Percentiles rank a stretch among this genome's conserved stretches.
Conservation (phyloP, 2,329 filamentous ascomycete genomes). For the Aspergillus oerlinghausenensis region DNA sequence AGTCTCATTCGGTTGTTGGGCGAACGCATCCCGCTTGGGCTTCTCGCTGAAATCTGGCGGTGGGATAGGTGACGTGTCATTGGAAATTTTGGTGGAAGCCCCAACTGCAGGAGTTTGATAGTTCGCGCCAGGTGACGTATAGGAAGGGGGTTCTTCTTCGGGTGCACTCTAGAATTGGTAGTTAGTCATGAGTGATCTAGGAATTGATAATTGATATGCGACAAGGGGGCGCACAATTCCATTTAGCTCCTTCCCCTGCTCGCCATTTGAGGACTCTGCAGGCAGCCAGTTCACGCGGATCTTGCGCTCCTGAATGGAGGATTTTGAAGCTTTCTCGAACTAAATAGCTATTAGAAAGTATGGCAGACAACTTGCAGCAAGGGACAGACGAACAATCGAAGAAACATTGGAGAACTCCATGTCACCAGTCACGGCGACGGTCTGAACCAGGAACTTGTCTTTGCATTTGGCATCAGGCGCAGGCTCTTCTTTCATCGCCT, state of each 20-base stretch:
- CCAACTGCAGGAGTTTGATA: constrained; percentile 44
- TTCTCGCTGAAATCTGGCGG: constrained; percentile 34
- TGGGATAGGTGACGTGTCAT: constrained; percentile 30
- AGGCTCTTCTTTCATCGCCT: constrained; percentile 96
- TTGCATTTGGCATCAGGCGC: constrained; percentile 81
- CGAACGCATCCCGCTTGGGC: constrained; percentile 35
- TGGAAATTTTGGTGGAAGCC: constrained; percentile 39
- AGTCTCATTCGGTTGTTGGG: constrained; percentile 32
- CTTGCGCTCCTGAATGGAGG: constrained; percentile 83
- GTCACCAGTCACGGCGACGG: constrained; percentile 74
- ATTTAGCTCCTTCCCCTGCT: constrained; percentile 25
- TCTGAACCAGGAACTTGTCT: constrained; percentile 97
- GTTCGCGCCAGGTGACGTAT: constrained; percentile 52
- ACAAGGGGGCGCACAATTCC: constrained; percentile 29
- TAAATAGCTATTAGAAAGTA: constrained; percentile 32
- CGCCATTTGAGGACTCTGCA: constrained; percentile 43
- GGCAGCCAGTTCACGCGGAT: constrained; percentile 85
- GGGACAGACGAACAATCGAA: constrained; percentile 62
- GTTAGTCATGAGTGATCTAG: constrained; percentile 2
- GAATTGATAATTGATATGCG: neutral
- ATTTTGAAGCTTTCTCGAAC: constrained; percentile 75
- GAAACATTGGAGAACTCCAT: constrained; percentile 78
- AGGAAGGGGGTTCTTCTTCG: constrained; percentile 49
- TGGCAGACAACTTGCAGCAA: constrained; percentile 10
- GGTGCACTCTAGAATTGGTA: constrained; percentile 19